Base-by-base conservation (phyloP, 345 rosid genomes). In the Moringa oleifera region DNA sequence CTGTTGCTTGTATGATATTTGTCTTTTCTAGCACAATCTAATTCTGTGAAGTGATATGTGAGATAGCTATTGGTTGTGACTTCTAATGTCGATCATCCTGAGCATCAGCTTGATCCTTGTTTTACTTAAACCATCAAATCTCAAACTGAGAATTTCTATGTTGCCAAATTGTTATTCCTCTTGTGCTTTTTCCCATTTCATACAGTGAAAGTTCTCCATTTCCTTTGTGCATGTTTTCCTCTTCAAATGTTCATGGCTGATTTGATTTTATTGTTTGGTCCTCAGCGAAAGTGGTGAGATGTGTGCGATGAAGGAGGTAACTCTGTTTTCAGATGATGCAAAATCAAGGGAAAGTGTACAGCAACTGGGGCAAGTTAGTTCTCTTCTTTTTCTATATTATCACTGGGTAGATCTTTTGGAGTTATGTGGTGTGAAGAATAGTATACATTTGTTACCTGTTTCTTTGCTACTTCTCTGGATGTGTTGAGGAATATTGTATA, bases 231-330 rank as follows among this genome's bases (percentile, higher is more conserved):
- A 9, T 11, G 13, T 41, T 41, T 41, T 9, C 6, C 1, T 41
- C 12, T 41, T 41, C 17, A 41, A 41, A 41, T 41, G 17, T 41
- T 41, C 47, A 41, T 41, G 47, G 6, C 47, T 41, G 47, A 41
- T 41, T 53, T 51, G 37, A 33, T 5, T 33, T 33, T 33, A 11
- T 41, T 41, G 6, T 15, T 41, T 41, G 47, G 12, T 1, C 17
- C 47, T 15, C 62, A 88, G 96, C 73, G 96, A 83, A 76, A 82
- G 86, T 65, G 96, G 91, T 24, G 96, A 84, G 71, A 82, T 88
- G 90, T 88, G 91, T 69, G 96, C 96, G 55, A 84, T 88, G 96
- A 88, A 88, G 79, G 96, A 88, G 77, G 96, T 88, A 61, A 81
- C 91, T 28, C 58, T 88, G 19, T 80, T 78, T 74, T 77, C 95